Conservation (phyloP, 768 basidiomycete species). For the Ephemerocybe angulata region DNA sequence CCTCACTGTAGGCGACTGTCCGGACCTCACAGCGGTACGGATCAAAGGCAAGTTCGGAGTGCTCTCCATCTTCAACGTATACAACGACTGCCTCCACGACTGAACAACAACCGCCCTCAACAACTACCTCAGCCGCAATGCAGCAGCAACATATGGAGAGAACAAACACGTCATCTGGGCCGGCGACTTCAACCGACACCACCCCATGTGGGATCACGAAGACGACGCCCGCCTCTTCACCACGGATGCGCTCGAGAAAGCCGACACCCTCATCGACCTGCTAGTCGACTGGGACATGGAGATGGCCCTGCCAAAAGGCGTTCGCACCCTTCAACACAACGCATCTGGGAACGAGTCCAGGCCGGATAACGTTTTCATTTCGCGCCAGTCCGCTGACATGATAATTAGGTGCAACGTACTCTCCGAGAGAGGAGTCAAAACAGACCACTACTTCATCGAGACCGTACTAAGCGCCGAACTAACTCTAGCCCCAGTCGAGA, state of each 20-base stretch:
- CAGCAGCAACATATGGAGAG: background rate
- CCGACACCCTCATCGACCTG: constrained; percentile 25
- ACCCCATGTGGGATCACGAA: constrained; percentile 36
- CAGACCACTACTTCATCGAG: constrained; percentile 42
- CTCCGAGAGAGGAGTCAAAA: background rate
- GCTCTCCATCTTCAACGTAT: constrained; percentile 19
- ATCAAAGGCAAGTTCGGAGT: background rate
- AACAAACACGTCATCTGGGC: constrained; percentile 24
- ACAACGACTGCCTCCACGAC: constrained; percentile 15
- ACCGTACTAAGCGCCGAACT: constrained; percentile 23
- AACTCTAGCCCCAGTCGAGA: background rate
- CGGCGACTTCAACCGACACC: constrained; percentile 41
- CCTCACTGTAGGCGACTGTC: constrained; percentile 8
- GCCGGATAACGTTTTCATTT: constrained; percentile 43
- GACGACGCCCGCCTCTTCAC: constrained; percentile 34
- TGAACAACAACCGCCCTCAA: background rate
- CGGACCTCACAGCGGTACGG: constrained; percentile 17
- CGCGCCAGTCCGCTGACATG: constrained; percentile 8
- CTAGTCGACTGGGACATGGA: constrained; percentile 24
- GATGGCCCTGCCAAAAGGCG: constrained; percentile 29
- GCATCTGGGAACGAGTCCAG: constrained; percentile 31
- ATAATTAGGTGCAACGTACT: constrained; percentile 27
- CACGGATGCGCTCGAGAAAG: constrained; percentile 11
- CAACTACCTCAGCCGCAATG: background rate
- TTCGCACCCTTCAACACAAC: constrained; percentile 29